These are phyloP conservation scores for Oemleria cerasiformis DNA, from an alignment of 306 rosid genomes.

Conservation along the genomic window DNA sequence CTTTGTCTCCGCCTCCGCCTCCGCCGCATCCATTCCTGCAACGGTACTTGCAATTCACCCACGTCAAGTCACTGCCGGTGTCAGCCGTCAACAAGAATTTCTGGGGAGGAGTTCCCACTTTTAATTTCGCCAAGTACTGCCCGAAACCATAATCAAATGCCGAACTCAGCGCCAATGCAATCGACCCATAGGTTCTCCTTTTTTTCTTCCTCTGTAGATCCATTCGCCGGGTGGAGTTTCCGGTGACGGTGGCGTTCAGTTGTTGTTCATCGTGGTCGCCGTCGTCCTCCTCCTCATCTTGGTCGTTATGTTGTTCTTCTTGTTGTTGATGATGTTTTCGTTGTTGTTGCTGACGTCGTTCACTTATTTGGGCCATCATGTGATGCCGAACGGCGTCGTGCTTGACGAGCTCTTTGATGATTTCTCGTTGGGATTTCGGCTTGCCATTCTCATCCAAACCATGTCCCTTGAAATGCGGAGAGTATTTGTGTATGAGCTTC, in stretches of 20 bases:
- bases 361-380: constrained; percentile 21
- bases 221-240: constrained; percentile 21
- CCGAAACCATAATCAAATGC: constrained; percentile 58
- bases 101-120: constrained; percentile 65
- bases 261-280: neutral
- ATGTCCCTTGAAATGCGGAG: constrained; percentile 13
- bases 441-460: neutral
- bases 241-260: neutral
- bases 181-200: neutral
- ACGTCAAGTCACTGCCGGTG: constrained; percentile 78
- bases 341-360: neutral
- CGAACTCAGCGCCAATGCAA: constrained; percentile 40
- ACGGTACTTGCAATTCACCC: constrained; percentile 49
- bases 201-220: neutral
- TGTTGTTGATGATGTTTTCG: no score
- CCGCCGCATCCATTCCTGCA: constrained; percentile 12
- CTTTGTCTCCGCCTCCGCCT: neutral
- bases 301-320: no score
- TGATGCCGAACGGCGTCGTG: constrained; percentile 36
- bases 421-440: constrained; percentile 17
- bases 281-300: neutral
- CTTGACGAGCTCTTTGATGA: constrained; percentile 28
- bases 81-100: constrained; percentile 53
- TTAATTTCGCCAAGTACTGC: constrained; percentile 54
- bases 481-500: constrained; percentile 52